Conservation (phyloP, 2,329 filamentous ascomycete genomes). For the Hymenoscyphus scutula region DNA sequence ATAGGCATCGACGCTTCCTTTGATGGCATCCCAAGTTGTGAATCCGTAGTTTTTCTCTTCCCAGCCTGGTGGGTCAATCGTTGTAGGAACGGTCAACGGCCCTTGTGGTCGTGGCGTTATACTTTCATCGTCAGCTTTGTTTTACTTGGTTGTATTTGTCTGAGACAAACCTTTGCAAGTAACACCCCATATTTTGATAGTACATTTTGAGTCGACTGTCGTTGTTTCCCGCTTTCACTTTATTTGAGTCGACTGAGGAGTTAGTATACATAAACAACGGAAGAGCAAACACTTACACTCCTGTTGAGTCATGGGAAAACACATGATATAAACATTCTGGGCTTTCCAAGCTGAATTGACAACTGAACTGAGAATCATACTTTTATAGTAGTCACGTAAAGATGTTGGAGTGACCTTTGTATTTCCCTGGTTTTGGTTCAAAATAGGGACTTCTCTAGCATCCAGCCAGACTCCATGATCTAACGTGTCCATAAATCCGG, state of each 20-base stretch:
- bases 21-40: neutral
- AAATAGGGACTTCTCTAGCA: neutral
- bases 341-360: neutral
- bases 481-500: neutral
- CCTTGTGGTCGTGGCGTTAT: neutral
- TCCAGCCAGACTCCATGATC: neutral
- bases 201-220: neutral
- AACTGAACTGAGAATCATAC: neutral
- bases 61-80: neutral
- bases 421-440: neutral
- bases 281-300: neutral
- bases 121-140: neutral
- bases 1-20: neutral
- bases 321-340: constrained; percentile 1
- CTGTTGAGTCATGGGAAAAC: neutral
- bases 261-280: neutral
- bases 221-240: neutral
- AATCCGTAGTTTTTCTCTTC: neutral
- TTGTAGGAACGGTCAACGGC: neutral
- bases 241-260: neutral
- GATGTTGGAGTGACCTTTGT: neutral
- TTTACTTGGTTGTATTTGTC: neutral
- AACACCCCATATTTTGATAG: neutral
- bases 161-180: neutral
- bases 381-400: neutral